Conservation (phyloP, 305 asterid species). For the Andrographis paniculata region DNA sequence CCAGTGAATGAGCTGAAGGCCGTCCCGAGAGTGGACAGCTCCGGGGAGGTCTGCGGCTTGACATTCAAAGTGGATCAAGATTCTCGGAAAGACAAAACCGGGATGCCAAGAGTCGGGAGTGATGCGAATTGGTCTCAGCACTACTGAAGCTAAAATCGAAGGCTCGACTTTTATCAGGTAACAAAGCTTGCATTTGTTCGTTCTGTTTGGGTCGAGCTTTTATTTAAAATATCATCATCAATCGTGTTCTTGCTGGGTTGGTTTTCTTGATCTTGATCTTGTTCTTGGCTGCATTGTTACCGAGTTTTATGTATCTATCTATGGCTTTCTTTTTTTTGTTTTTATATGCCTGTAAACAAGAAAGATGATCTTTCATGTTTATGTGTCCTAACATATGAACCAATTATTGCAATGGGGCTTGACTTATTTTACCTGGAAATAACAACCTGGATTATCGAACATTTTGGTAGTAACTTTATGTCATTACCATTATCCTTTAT, state of each 20-base stretch:
- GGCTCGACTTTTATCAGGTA: conserved; percentile 22
- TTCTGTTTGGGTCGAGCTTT: too few relatives aligned
- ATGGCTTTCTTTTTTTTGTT: too few relatives aligned
- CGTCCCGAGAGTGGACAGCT: conserved; percentile 83
- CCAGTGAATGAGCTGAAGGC: conserved; percentile 75
- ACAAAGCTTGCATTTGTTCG: conserved; percentile 22
- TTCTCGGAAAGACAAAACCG: conserved; percentile 43
- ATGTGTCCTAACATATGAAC: too few relatives aligned
- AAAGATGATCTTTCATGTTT: too few relatives aligned
- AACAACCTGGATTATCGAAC: too few relatives aligned
- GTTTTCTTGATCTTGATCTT: neutral
- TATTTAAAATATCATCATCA: conserved; percentile 5
- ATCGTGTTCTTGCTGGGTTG: conserved; percentile 2
- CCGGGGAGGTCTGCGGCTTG: conserved; percentile 72
- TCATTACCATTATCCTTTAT: too few relatives aligned
- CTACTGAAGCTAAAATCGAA: conserved; percentile 31
- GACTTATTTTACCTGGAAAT: too few relatives aligned
- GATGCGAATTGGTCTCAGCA: conserved; percentile 84
- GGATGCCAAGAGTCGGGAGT: conserved; percentile 85
- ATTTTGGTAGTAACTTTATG: too few relatives aligned
- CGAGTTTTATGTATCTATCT: too few relatives aligned
- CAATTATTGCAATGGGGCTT: too few relatives aligned
- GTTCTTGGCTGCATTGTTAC: too few relatives aligned
- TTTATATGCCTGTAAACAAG: too few relatives aligned
- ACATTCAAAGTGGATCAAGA: conserved; percentile 74